Evolutionary conservation across 352 stramenopile genomes (phyloP), one percentile per base, ranked within the genome.

Genomic region (Phytophthora citrophthora): DNA sequence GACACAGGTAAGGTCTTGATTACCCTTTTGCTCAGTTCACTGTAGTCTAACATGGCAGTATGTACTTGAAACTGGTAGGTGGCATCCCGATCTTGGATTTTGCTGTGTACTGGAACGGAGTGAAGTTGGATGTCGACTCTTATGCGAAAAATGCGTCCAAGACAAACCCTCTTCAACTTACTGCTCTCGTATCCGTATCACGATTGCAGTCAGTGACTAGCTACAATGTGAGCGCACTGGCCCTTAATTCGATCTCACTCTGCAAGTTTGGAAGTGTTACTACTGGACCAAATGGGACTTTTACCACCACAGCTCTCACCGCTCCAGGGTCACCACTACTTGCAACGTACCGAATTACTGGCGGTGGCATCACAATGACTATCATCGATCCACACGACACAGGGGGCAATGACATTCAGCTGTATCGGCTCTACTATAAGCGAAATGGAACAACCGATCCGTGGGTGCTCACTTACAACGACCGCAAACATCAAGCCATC

Each of bases 11-110:
- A 15, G 12, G 11, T 56, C 9, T n/a, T 47, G 20, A 8, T 18
- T 18, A 20, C n/a, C 5, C 11, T 0, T 39, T n/a, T 12, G 16
- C 9, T 36, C 4, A 40, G 11, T 56, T 72, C 29, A 68, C 16
- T 1, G 3, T 2, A 13, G 29, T 3, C 29, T 34, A 34, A 34
- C 8, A 8, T 34, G 29, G 29, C 48, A 2, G 16, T 34, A 1
- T 39, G 31, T 20, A 32, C 43, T 48, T 67, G 5, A 12, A 29
- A 29, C 26, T 6, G 20, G 57, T 52, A 72, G 80, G 83, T n/a
- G 83, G 83, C 0, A 60, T 88, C 5, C 67, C 65, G 0, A 79
- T 92, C 13, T 59, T 62, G 8, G 61, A 66, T 13, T 92, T 85
- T 51, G 64, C 54, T 2, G 62, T 90, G 1, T 70, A 67, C 12